Conservation (phyloP, 805 yeast genomes). For the Wickerhamomyces sydowiorum region DNA sequence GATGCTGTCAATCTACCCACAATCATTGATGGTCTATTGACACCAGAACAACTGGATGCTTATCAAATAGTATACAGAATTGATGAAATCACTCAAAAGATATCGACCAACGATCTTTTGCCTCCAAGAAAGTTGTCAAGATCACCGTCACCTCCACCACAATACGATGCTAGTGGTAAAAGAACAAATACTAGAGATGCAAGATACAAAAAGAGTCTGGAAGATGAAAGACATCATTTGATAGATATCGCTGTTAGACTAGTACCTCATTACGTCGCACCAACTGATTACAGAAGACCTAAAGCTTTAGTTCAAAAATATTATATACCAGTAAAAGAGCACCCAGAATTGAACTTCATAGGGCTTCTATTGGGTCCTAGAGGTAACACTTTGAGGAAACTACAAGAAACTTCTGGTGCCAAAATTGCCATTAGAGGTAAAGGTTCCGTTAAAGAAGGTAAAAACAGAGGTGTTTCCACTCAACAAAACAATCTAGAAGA, state of each 20-base stretch:
- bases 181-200: conserved; percentile 81
- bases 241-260: conserved; percentile 69
- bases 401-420: conserved; percentile 86
- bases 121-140: conserved; percentile 44
- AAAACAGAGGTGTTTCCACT: conserved; percentile 35
- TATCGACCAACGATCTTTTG: conserved; percentile 43
- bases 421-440: conserved; percentile 87
- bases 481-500: conserved; percentile 59
- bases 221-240: conserved; percentile 72
- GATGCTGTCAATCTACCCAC: conserved; percentile 30
- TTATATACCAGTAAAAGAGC: conserved; percentile 76
- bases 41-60: conserved; percentile 76
- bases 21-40: conserved; percentile 39
- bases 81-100: conserved; percentile 66
- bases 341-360: conserved; percentile 89
- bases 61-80: conserved; percentile 67
- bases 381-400: conserved; percentile 77
- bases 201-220: conserved; percentile 54
- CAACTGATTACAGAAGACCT: conserved; percentile 67
- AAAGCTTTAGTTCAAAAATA: conserved; percentile 75
- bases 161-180: conserved; percentile 76
- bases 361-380: conserved; percentile 93
- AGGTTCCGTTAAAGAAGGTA: conserved; percentile 95
- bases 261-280: conserved; percentile 77
- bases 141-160: conserved; percentile 91